Evolutionary conservation across 2,329 filamentous ascomycete species (phyloP).

Genomic region (Monilinia fructicola): DNA sequence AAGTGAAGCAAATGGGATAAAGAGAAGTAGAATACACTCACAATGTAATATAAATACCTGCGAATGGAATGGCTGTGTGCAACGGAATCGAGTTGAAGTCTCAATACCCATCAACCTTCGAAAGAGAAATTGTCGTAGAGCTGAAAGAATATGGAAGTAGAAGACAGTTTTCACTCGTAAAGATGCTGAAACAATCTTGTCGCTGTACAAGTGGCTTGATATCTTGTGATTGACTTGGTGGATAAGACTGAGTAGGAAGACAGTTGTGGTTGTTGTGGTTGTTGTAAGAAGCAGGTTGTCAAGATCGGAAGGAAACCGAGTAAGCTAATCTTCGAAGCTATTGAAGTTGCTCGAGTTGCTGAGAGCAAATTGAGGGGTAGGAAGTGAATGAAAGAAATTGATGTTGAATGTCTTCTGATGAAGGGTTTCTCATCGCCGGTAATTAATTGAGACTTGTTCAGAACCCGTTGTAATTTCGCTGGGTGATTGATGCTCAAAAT

Average conservation of each 20-base stretch:
- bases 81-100: not conserved
- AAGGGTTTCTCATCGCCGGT: not conserved
- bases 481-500: not conserved
- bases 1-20: not conserved
- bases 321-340: not conserved
- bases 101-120: not conserved
- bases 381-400: not conserved
- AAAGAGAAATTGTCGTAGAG: not conserved
- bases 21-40: not conserved
- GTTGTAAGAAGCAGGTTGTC: not conserved
- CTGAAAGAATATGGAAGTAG: not conserved
- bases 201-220: not conserved
- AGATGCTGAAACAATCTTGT: not conserved
- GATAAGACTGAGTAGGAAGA: not conserved
- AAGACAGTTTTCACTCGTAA: not conserved
- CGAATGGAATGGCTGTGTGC: not conserved
- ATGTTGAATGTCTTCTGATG: not conserved
- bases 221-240: not conserved
- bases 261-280: not conserved
- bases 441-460: not conserved
- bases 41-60: not conserved
- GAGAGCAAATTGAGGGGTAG: not conserved
- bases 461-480: not conserved
- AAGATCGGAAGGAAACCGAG: not conserved
- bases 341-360: not conserved